phyloP scores from a whole-genome alignment of 1,139 yeast genomes.

The Blastobotrys proliferans region DNA sequence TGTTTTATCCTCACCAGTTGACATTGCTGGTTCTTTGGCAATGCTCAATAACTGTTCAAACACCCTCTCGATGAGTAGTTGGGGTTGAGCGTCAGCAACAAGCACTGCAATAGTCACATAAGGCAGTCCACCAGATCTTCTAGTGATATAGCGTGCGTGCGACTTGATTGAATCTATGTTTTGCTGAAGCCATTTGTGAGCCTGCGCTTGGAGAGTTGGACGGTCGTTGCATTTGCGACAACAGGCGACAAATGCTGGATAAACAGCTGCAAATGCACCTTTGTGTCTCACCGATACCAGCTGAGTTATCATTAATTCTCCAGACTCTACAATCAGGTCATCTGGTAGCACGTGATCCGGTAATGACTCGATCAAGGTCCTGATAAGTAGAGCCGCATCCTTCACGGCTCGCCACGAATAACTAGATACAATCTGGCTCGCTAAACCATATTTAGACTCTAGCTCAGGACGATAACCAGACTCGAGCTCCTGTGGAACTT shows the following conservation, averaged over 20 bases:
- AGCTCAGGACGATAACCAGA: constrained; percentile 35
- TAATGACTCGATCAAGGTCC: constrained; percentile 38
- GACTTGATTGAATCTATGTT: constrained; percentile 51
- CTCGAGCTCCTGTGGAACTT: constrained; percentile 44
- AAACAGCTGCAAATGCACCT: constrained; percentile 86
- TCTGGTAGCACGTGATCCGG: constrained; percentile 27
- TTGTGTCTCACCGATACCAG: constrained; percentile 74
- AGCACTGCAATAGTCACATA: constrained; percentile 69
- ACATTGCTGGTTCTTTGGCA: constrained; percentile 47
- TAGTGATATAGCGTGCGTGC: constrained; percentile 65
- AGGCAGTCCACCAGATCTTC: constrained; percentile 93
- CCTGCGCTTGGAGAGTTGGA: constrained; percentile 36
- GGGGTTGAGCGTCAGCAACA: constrained; percentile 45
- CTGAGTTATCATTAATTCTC: constrained; percentile 59
- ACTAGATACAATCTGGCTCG: constrained; percentile 60
- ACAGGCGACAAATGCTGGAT: constrained; percentile 68
- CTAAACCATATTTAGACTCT: constrained; percentile 45
- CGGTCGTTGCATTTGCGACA: constrained; percentile 48
- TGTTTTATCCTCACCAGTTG: constrained; percentile 46
- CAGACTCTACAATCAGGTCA: constrained; percentile 39
- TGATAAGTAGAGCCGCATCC: constrained; percentile 60
- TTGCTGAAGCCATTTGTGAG: constrained; percentile 53
- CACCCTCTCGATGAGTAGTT: constrained; percentile 44
- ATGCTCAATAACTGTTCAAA: constrained; percentile 50
- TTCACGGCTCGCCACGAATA: constrained; percentile 85